Conservation (phyloP, 345 rosid species). For the Eucalyptus viminalis region DNA sequence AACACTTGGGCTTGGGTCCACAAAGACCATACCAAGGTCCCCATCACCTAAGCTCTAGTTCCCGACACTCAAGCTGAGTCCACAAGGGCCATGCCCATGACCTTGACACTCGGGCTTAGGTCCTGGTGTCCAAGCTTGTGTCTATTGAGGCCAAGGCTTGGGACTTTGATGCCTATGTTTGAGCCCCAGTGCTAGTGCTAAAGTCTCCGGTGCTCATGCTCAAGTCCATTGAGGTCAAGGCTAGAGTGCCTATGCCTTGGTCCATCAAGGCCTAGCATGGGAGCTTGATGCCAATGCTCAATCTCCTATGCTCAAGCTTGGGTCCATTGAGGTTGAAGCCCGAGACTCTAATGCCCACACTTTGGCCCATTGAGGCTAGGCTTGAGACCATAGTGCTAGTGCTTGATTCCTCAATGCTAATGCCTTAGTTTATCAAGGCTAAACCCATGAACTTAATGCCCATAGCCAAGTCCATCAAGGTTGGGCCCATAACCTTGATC, state of each 20-base stretch:
- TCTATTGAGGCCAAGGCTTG: not conserved
- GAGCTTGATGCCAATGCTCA: too few species aligned
- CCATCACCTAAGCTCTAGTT: accelerated
- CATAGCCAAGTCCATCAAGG: not conserved
- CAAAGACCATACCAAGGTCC: too few species aligned
- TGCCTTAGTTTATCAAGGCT: too few species aligned
- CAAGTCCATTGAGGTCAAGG: too few species aligned
- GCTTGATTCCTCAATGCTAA: too few species aligned
- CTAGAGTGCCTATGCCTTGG: too few species aligned
- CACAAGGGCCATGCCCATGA: not conserved
- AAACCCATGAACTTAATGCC: not conserved
- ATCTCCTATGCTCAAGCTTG: too few species aligned
- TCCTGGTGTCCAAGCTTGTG: not conserved
- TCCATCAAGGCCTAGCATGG: too few species aligned
- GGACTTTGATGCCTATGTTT: accelerated
- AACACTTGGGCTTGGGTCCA: not conserved
- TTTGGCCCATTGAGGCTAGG: not conserved
- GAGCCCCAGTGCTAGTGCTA: not conserved
- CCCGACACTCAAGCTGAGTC: accelerated
- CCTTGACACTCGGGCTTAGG: accelerated
- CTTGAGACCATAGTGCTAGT: too few species aligned
- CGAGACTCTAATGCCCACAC: accelerated
- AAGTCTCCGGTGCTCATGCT: accelerated
- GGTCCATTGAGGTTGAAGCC: too few species aligned
- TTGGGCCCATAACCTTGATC: not conserved